These are phyloP conservation scores for Oxalis stricta DNA, from an alignment of 441 rosid genomes.

Conservation along the genomic window DNA sequence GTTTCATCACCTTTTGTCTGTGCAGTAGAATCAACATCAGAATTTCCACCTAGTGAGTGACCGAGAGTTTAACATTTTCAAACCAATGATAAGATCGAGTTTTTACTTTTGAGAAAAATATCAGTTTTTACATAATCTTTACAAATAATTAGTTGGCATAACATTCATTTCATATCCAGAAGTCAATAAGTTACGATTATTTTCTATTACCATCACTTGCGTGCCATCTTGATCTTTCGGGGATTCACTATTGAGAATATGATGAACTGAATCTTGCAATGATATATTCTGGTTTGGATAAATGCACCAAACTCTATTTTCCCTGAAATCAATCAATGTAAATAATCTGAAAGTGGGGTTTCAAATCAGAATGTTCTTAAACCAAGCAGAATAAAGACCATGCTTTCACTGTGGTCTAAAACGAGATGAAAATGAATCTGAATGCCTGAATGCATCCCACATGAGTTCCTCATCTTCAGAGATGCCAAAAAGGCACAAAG, in stretches of 20 bases:
- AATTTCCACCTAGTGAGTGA: constrained; percentile 7
- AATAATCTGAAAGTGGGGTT: neutral
- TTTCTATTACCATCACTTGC: constrained; percentile 10
- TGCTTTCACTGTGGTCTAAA: neutral
- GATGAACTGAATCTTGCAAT: constrained; percentile 35
- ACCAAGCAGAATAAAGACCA: neutral
- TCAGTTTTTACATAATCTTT: neutral
- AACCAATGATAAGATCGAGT: neutral
- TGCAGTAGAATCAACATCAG: constrained; percentile 13
- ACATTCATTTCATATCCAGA: neutral
- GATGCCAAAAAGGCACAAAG: constrained; percentile 71
- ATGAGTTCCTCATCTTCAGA: constrained; percentile 80
- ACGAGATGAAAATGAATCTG: constrained; percentile 33
- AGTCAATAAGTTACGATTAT: neutral
- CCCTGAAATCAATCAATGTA: constrained; percentile 31
- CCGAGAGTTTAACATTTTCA: constrained; percentile 1
- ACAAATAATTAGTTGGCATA: constrained; percentile 1
- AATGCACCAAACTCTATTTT: constrained; percentile 66
- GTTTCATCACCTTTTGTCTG: constrained; percentile 34
- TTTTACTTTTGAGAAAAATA: neutral
- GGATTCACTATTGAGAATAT: constrained; percentile 24
- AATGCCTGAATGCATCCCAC: constrained; percentile 66
- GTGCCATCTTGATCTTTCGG: constrained; percentile 16
- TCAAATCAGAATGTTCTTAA: neutral
- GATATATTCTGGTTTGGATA: constrained; percentile 73